Conservation (phyloP, 176 grass and related monocot species). For the Otatea glauca region DNA sequence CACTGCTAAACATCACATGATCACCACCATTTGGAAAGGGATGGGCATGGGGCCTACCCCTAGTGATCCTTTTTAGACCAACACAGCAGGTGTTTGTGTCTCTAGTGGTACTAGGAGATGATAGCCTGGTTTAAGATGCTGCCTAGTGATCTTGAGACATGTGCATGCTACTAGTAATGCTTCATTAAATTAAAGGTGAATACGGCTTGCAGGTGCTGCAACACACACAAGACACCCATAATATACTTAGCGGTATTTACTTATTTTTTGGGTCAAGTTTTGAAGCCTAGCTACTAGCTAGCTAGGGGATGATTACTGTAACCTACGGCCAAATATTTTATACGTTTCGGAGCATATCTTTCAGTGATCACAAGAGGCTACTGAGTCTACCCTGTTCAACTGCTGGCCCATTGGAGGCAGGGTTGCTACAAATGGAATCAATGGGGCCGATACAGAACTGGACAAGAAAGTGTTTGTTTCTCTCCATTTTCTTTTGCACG, state of each 20-base stretch:
- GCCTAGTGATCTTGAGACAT: slow-evolving; percentile 66
- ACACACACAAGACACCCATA: neutral
- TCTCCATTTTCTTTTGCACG: neutral
- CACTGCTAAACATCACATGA: slow-evolving; percentile 59
- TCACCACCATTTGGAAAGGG: slow-evolving; percentile 51
- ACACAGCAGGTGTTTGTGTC: slow-evolving; percentile 53
- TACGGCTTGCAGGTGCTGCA: slow-evolving; percentile 25
- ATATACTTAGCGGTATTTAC: neutral
- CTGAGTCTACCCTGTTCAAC: slow-evolving; percentile 29
- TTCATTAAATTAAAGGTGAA: slow-evolving; percentile 48
- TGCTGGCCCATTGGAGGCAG: slow-evolving; percentile 61
- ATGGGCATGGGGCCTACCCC: slow-evolving; percentile 32
- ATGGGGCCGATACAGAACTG: slow-evolving; percentile 34
- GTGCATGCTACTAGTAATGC: slow-evolving; percentile 44
- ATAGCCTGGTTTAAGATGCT: slow-evolving; percentile 50
- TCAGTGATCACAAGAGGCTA: slow-evolving; percentile 62
- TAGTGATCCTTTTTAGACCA: slow-evolving; percentile 58
- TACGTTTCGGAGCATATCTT: slow-evolving; percentile 52
- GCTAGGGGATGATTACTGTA: slow-evolving; percentile 44
- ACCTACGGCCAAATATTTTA: slow-evolving; percentile 49
- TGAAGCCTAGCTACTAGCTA: neutral
- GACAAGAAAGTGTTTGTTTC: neutral
- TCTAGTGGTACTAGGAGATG: slow-evolving; percentile 39
- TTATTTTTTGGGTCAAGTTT: neutral
- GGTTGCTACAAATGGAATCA: slow-evolving; percentile 63